A percentile compares a stretch with the other conserved stretches of the same genome.
These are phyloP conservation scores for Candida freyschussii DNA, from an alignment of 1,139 yeast genomes.

Conservation along the genomic window DNA sequence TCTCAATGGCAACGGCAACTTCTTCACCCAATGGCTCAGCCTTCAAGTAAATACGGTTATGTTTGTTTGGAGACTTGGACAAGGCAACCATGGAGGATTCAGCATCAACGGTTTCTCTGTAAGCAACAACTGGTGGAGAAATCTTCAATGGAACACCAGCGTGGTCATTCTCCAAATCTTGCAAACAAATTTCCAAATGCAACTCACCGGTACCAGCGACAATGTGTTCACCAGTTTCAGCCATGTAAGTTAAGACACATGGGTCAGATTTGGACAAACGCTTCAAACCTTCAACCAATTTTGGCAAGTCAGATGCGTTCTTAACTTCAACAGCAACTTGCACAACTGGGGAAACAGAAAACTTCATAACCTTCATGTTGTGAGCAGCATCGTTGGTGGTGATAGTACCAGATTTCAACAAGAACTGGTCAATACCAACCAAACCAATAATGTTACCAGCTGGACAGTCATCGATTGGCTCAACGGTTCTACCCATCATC, in stretches of 20 bases:
- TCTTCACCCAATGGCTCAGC: constrained; percentile 97
- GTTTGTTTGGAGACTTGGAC: constrained; percentile 99
- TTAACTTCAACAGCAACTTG: constrained; percentile 99
- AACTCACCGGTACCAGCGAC: constrained; percentile 99
- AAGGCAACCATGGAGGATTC: constrained; percentile 95
- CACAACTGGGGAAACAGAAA: constrained; percentile 99
- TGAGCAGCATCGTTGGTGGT: constrained; percentile 96
- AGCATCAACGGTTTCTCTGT: constrained; percentile 96
- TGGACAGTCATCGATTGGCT: constrained; percentile 99
- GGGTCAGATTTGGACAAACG: constrained; percentile 99
- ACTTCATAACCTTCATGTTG: constrained; percentile 99
- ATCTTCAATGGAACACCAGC: constrained; percentile 99
- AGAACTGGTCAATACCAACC: constrained; percentile 99
- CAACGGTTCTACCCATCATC: constrained; percentile 99
- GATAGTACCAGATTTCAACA: constrained; percentile 98
- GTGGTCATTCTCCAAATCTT: constrained; percentile 96
- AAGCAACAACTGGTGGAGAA: constrained; percentile 96
- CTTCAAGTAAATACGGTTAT: constrained; percentile 98
- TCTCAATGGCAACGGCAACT: constrained; percentile 86
- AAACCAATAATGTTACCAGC: constrained; percentile 99
- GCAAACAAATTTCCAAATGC: constrained; percentile 97
- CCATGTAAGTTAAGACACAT: constrained; percentile 85
- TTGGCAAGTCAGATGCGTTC: constrained; percentile 99
- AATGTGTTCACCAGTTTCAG: constrained; percentile 98
- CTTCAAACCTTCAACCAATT: constrained; percentile 99